These are phyloP conservation scores for Cruciata laevipes DNA, from an alignment of 257 asterid genomes.

Conservation along the genomic window DNA sequence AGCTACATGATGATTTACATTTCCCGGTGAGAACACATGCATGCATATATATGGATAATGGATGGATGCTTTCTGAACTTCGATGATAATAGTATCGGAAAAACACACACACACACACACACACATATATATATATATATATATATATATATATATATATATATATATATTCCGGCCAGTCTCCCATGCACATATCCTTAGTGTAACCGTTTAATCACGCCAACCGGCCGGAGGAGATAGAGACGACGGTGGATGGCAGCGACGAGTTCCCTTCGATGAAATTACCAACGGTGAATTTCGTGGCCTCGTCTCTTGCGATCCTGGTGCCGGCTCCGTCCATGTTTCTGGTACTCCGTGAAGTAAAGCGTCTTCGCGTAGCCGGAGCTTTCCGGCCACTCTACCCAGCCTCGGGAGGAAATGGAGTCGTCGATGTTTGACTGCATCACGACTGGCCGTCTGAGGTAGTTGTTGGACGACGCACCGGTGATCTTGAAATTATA, in stretches of 20 bases:
- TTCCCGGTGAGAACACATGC: too few species aligned
- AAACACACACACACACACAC: too few species aligned
- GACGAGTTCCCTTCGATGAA: slow-evolving; percentile 57
- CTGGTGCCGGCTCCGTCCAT: slow-evolving; percentile 41
- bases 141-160: too few species aligned
- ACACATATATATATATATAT: too few species aligned
- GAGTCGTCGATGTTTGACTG: slow-evolving; percentile 50
- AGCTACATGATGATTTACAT: too few species aligned
- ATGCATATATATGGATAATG: too few species aligned
- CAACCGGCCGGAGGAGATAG: slow-evolving; percentile 37
- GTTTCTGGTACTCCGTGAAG: slow-evolving; percentile 49
- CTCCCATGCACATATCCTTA: too few species aligned
- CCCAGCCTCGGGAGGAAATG: slow-evolving; percentile 52
- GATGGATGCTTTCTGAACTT: too few species aligned
- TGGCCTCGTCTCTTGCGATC: slow-evolving; percentile 41
- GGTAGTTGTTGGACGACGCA: slow-evolving; percentile 29
- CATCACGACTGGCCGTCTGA: slow-evolving; percentile 63
- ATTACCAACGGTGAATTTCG: slow-evolving; percentile 38
- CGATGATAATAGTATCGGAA: too few species aligned
- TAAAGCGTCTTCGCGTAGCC: slow-evolving; percentile 34
- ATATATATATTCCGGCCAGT: too few species aligned
- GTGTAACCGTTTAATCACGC: too few species aligned
- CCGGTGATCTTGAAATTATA: slow-evolving; percentile 34
- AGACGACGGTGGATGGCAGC: slow-evolving; percentile 71
- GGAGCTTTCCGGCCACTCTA: slow-evolving; percentile 53